Evolutionary conservation across 495 filamentous ascomycete genomes (phyloP), one percentile per base, ranked within the genome.

Genomic region (Penicillium macrosclerotiorum): DNA sequence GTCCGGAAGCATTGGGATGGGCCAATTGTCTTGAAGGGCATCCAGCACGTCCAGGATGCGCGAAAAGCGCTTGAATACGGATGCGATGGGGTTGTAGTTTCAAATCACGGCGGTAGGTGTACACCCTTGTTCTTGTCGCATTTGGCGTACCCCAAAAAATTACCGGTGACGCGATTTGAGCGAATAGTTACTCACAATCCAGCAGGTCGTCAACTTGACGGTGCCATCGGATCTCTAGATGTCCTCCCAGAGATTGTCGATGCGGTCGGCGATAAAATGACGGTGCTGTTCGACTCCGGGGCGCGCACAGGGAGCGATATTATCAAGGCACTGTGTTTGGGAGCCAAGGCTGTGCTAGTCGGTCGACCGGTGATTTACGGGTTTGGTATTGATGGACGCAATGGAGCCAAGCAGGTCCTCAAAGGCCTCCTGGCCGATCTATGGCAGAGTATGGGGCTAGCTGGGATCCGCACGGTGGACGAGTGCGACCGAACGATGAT

Each of bases 311-410:
- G 73, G 1, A 72, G 72, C 3, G 83, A 86, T 60, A 65, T 85
- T 54, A 77, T 95, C 71, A 96, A 95, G 67, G 91, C 90, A 42
- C 72, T 95, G 26, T 93, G 88, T 50, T 73, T 96, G 3, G 91
- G 91, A 30, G 91, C 90, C 4, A 87, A 81, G 61, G 90, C 86
- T n/a, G 90, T 95, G 0, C 82, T 92, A 13, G 89, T 95, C 46
- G 90, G 88, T 9, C 70, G 90, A 19, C 91, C 90, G 13, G 89
- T 91, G 64, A 72, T 95, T 53, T 95, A 89, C 60, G 90, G 90
- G 36, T 89, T 95, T 13, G 73, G 69, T 1, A 71, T 80, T 25
- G 72, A 69, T 23, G 82, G 82, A 7, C 70, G 77, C 44, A 62
- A 73, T 30, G 82, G 83, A 4, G 83, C 77, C 3, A 75, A 74